Conservation (phyloP, 2,329 filamentous ascomycete species). For the Curvularia lunata region DNA sequence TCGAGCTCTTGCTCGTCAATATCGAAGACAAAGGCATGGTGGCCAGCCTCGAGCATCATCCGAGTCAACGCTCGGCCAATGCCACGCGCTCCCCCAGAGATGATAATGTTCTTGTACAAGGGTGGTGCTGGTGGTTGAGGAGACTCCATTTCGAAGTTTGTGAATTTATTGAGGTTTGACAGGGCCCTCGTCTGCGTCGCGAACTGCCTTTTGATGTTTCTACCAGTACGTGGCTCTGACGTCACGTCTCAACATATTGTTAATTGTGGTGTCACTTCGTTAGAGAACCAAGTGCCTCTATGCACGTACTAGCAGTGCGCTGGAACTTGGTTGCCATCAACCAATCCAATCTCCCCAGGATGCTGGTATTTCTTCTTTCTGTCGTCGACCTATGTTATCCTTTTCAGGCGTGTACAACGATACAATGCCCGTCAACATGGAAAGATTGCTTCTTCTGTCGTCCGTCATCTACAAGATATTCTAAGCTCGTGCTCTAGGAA, state of each 20-base stretch:
- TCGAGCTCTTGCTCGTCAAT: conserved; percentile 48
- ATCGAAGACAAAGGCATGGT: conserved; percentile 58
- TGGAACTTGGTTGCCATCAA: not conserved
- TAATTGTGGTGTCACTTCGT: not conserved
- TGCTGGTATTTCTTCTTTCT: not conserved
- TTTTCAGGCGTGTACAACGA: not conserved
- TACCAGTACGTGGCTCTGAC: conserved; percentile 34
- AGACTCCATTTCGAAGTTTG: conserved; percentile 11
- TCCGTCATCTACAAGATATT: no score
- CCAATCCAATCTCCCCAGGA: not conserved
- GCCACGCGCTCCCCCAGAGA: conserved; percentile 55
- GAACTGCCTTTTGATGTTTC: conserved; percentile 8
- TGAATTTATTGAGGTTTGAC: conserved; percentile 1
- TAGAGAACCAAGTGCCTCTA: not conserved
- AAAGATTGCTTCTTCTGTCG: no score
- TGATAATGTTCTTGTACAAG: conserved; percentile 45
- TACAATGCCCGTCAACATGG: no score
- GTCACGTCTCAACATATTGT: conserved; percentile 27
- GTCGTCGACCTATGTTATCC: not conserved
- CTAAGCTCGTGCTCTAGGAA: no score
- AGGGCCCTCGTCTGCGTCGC: conserved; percentile 5
- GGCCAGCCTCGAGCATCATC: conserved; percentile 53
- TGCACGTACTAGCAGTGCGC: not conserved
- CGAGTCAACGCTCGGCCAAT: conserved; percentile 57
- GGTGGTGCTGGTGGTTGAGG: conserved; percentile 11